These are phyloP conservation scores for Escovopsis weberi DNA, from an alignment of 2,329 filamentous ascomycete genomes.

Conservation along the genomic window DNA sequence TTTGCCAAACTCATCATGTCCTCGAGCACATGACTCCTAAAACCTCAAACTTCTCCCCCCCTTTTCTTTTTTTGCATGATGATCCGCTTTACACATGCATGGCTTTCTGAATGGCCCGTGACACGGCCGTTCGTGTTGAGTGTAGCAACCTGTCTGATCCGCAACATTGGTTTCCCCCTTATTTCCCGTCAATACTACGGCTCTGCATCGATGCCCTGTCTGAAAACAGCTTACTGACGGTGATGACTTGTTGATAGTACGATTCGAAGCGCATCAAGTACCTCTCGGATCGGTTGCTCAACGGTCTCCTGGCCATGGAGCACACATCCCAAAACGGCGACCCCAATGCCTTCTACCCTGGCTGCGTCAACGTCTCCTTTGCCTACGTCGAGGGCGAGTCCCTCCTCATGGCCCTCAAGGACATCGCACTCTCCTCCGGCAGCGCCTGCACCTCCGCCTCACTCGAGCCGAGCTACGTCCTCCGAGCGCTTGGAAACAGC, in stretches of 20 bases:
- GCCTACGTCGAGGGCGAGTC: conserved; percentile 98
- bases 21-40: background rate
- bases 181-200: background rate
- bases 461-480: conserved; percentile 88
- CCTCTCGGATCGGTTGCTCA: conserved; percentile 70
- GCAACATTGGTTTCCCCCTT: conserved; percentile 1
- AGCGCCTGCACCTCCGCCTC: conserved; percentile 96
- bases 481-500: conserved; percentile 85
- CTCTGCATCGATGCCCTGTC: background rate
- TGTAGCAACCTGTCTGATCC: conserved; percentile 54
- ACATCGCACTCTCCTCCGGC: conserved; percentile 91
- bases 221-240: conserved; percentile 2
- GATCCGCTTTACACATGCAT: conserved; percentile 77
- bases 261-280: conserved; percentile 71
- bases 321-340: conserved; percentile 89
- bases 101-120: conserved; percentile 70
- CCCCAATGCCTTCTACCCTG: conserved; percentile 70
- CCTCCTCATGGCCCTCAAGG: conserved; percentile 93
- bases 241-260: conserved; percentile 46
- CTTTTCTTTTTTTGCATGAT: conserved; percentile 38
- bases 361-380: conserved; percentile 96
- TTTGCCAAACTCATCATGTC: conserved; percentile 9
- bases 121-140: conserved; percentile 43
- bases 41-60: no score
- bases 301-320: conserved; percentile 75